These are phyloP conservation scores for Salinomyces thailandicus DNA, from an alignment of 2,329 filamentous ascomycete genomes.

Conservation along the genomic window DNA sequence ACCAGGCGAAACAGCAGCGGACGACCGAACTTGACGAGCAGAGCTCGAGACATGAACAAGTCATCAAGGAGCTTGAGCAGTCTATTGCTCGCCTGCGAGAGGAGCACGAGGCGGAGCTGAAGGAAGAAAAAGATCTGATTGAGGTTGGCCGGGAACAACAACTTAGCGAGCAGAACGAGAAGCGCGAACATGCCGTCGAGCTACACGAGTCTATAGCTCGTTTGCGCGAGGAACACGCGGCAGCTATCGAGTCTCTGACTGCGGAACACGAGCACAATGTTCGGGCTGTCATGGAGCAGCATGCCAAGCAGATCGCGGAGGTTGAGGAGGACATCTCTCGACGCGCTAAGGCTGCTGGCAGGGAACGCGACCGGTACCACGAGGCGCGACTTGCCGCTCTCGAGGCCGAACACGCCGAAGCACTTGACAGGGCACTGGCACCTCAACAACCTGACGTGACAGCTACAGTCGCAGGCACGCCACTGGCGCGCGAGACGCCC, in stretches of 20 bases:
- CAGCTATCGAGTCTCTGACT: constrained; percentile 5
- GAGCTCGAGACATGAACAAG: constrained; percentile 1
- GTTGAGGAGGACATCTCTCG: constrained; percentile 11
- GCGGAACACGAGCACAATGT: constrained; percentile 11
- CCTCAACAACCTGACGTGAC: background rate
- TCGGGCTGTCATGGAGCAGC: constrained; percentile 8
- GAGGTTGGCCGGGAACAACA: too few species aligned
- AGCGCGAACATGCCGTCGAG: constrained; percentile 2
- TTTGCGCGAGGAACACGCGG: constrained; percentile 5
- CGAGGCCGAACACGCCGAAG: constrained; percentile 7
- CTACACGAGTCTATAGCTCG: background rate
- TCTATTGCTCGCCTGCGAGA: background rate
- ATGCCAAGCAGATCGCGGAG: constrained; percentile 9
- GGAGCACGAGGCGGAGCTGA: too few species aligned
- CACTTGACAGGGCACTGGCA: background rate
- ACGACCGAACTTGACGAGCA: constrained; percentile 2
- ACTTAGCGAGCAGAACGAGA: background rate
- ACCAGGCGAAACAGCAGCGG: constrained; percentile 12
- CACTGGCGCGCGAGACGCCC: constrained; percentile 5
- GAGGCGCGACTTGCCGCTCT: constrained; percentile 6
- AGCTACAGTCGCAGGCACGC: background rate
- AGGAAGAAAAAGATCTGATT: too few species aligned
- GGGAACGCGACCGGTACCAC: constrained; percentile 6
- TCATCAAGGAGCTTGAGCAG: background rate
- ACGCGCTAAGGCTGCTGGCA: constrained; percentile 6